These are phyloP conservation scores for Anacardium occidentale DNA, from an alignment of 345 rosid genomes.

Conservation along the genomic window DNA sequence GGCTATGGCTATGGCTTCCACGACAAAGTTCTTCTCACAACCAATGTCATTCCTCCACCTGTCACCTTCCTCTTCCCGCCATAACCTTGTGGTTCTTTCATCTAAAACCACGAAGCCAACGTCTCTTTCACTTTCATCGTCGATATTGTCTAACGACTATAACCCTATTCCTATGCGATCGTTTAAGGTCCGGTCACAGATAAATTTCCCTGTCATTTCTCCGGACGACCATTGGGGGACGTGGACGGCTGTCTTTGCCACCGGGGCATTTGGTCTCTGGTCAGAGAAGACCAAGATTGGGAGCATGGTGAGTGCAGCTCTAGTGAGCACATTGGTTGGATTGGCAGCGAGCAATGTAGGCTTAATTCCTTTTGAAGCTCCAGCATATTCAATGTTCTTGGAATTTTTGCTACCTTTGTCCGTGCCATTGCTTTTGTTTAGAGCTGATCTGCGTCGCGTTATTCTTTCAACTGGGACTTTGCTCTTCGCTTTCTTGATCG, in stretches of 20 bases:
- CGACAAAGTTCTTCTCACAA: neutral
- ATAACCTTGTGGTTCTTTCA: neutral
- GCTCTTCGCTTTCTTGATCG: constrained; percentile 73
- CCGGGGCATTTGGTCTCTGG: constrained; percentile 91
- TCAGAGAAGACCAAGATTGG: constrained; percentile 82
- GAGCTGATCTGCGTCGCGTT: constrained; percentile 73
- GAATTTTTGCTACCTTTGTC: constrained; percentile 70
- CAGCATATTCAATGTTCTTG: constrained; percentile 59
- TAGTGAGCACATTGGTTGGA: constrained; percentile 77
- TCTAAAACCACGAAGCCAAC: neutral
- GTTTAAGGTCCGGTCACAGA: constrained; percentile 35
- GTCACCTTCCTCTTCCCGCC: constrained; percentile 13
- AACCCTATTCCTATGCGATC: constrained; percentile 25
- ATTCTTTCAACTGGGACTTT: constrained; percentile 62
- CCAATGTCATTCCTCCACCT: constrained; percentile 16
- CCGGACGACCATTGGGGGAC: constrained; percentile 76
- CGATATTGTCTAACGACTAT: neutral
- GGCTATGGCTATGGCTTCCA: constrained; percentile 1
- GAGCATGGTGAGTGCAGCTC: constrained; percentile 69
- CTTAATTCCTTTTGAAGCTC: constrained; percentile 57
- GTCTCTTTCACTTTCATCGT: constrained; percentile 20
- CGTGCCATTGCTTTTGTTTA: constrained; percentile 65
- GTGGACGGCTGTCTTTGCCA: constrained; percentile 75
- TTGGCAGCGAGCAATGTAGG: constrained; percentile 76
- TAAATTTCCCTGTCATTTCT: constrained; percentile 53